Base-by-base conservation (phyloP, 225 moss, liverwort and hornwort genomes). In the Marchantia polymorpha region DNA sequence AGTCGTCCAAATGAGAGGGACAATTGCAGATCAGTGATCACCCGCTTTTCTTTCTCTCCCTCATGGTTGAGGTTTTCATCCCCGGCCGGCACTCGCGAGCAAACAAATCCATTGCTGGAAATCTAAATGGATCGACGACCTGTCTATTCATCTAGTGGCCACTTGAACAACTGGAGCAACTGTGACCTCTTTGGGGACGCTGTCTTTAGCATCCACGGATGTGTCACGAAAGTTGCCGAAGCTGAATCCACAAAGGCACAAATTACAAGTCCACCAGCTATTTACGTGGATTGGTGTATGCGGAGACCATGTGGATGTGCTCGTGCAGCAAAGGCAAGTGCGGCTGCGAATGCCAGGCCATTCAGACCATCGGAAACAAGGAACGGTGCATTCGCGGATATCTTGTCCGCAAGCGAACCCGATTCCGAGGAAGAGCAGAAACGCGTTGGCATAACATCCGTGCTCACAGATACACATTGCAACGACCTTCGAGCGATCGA, bases 231-330 rank as follows among this genome's bases (percentile, higher is more conserved):
- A 78, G 61, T 78, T 63, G 64, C 77, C 77, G 77, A 78, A 67
- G 13, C 25, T 49, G 9, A 66, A 78, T 64, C 77, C 77, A 48
- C 77, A 78, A 16, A 78, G 77, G 64, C 77, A 78, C 64, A 78
- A 29, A 48, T 65, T 78, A 27, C 77, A 78, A 48, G 23, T 50
- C 20, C 77, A 78, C 64, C 77, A 78, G 30, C 16, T 30, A 15
- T 66, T 78, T 20, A 19, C 29, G 19, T 14, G 50, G 12, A 64
- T 2, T 10, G 23, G n/a, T 7, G 10, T 49, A 50, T 20, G 20
- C 8, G 47, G 64, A 54, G 75, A 39, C 75, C 75, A 52, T n/a
- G 10, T 48, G 11, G 10, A 4, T 7, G 63, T 27, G 20, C 46
- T 11, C 49, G 14, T 47, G 71, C 0, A 51, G 9, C 12, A 7